Percentiles rank a stretch among this genome's conserved stretches.
Evolutionary conservation across 2,329 filamentous ascomycete species (phyloP).

Genomic region (Ophiostoma montium): DNA sequence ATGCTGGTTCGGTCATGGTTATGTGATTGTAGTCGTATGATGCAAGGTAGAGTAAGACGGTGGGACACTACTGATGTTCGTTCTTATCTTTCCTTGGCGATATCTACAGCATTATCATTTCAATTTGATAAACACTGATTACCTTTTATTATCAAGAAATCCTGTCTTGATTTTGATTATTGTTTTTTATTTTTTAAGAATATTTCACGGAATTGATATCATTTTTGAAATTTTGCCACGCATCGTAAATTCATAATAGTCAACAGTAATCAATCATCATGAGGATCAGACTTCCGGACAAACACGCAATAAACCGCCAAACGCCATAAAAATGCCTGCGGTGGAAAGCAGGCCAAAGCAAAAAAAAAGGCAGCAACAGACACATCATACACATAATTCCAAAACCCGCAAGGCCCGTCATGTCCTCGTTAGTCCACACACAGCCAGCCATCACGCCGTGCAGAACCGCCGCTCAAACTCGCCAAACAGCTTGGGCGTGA

Average conservation of each 20-base stretch:
- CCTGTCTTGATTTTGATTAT: not conserved
- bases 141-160: too few relatives aligned
- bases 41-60: not conserved
- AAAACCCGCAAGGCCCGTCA: not conserved
- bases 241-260: too few relatives aligned
- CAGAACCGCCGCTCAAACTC: slow-evolving; percentile 70
- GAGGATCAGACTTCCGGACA: too few relatives aligned
- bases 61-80: not conserved
- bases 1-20: slow-evolving; percentile 2
- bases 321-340: not conserved
- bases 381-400: too few relatives aligned
- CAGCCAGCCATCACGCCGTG: not conserved
- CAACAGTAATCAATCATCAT: not conserved
- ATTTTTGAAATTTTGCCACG: too few relatives aligned
- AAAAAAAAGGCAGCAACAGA: not conserved
- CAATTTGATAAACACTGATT: too few relatives aligned
- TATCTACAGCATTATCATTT: too few relatives aligned
- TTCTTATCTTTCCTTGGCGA: not conserved
- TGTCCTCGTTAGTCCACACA: too few relatives aligned
- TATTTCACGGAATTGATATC: too few relatives aligned
- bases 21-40: not conserved
- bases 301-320: not conserved
- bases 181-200: not conserved
- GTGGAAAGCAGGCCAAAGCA: not conserved
- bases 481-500: slow-evolving; percentile 71